phyloP scores from a whole-genome alignment of 768 basidiomycete species.

The Pisolithus orientalis region DNA sequence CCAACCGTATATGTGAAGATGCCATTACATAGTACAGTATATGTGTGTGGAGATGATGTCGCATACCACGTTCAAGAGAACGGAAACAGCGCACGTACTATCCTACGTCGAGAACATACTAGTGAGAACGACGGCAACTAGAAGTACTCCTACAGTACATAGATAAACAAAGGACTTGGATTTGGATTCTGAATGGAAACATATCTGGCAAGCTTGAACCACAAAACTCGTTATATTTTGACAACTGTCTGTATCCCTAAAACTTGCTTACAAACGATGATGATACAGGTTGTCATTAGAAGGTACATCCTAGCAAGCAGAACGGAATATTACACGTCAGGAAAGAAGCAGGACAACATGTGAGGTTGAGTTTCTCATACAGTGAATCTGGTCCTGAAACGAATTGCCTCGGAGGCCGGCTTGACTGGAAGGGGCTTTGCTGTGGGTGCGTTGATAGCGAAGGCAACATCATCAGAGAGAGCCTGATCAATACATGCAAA shows the following conservation, averaged over 20 bases:
- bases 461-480: conserved; percentile 74
- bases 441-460: conserved; percentile 53
- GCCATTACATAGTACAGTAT: too few relatives aligned
- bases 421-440: conserved; percentile 59
- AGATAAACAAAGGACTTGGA: neutral
- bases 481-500: conserved; percentile 76
- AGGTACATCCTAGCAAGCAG: neutral
- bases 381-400: conserved; percentile 33
- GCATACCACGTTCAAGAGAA: neutral
- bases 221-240: neutral
- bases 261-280: neutral
- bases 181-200: neutral
- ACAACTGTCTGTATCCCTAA: neutral
- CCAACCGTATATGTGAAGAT: too few relatives aligned
- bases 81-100: neutral
- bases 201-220: neutral
- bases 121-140: neutral
- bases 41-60: too few relatives aligned
- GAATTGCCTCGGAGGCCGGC: conserved; percentile 50
- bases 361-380: neutral
- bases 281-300: neutral
- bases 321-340: neutral
- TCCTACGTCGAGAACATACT: neutral
- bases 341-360: neutral
- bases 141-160: neutral